Conservation (phyloP, 192 early-diverging fungal genomes). For the Coemansia sp. region DNA sequence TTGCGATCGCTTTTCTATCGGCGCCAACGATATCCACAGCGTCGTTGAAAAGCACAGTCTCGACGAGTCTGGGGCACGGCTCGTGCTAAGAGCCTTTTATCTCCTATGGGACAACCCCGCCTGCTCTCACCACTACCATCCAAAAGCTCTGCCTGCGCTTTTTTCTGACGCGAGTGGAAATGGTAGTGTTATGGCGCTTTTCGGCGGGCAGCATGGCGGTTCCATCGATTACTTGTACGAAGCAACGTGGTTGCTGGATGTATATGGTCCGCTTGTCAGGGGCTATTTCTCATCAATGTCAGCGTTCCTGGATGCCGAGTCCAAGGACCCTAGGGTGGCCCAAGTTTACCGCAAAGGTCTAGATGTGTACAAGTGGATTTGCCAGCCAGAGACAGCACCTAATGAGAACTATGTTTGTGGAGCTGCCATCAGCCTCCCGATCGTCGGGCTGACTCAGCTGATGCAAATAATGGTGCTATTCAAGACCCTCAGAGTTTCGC, state of each 20-base stretch:
- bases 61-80: slow-evolving; percentile 1
- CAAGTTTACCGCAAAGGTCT: slow-evolving; percentile 67
- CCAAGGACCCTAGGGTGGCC: slow-evolving; percentile 57
- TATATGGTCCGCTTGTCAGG: slow-evolving; percentile 72
- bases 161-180: slow-evolving; percentile 54
- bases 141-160: background rate
- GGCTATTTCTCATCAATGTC: slow-evolving; percentile 76
- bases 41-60: slow-evolving; percentile 6
- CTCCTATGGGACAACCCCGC: slow-evolving; percentile 4
- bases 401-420: slow-evolving; percentile 69
- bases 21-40: slow-evolving; percentile 24
- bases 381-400: slow-evolving; percentile 67
- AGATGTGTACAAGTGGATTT: slow-evolving; percentile 80
- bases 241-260: slow-evolving; percentile 68
- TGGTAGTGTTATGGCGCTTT: slow-evolving; percentile 73
- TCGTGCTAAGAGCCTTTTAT: slow-evolving; percentile 14
- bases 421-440: slow-evolving; percentile 74
- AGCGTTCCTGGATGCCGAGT: slow-evolving; percentile 61
- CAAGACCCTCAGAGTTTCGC: slow-evolving; percentile 62
- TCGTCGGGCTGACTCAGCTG: slow-evolving; percentile 89
- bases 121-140: background rate
- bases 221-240: slow-evolving; percentile 83
- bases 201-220: slow-evolving; percentile 94
- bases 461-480: slow-evolving; percentile 75
- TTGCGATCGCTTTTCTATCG: too few species aligned